Percentiles rank a stretch among this genome's conserved stretches.
These are phyloP conservation scores for Magnolia officinalis DNA, from an alignment of 164 flowering plant genomes.

Conservation along the genomic window DNA sequence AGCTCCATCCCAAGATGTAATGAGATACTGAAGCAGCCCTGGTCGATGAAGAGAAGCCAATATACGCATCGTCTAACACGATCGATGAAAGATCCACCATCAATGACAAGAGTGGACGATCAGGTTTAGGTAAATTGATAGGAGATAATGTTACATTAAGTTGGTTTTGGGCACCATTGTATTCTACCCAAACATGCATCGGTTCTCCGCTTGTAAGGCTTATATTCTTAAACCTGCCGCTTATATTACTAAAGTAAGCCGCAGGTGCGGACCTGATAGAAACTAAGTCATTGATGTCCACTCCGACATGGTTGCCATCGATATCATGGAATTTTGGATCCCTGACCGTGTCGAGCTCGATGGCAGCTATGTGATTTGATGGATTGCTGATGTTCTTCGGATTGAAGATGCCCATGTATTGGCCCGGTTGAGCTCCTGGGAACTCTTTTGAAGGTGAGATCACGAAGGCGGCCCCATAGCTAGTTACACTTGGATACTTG, in stretches of 20 bases:
- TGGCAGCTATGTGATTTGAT: conserved; percentile 33
- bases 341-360: conserved; percentile 37
- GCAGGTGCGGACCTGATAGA: conserved; percentile 32
- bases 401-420: conserved; percentile 43
- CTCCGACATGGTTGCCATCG: conserved; percentile 43
- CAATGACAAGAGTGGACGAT: conserved; percentile 13
- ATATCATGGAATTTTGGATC: conserved; percentile 24
- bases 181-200: conserved; percentile 19
- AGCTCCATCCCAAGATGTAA: conserved; percentile 22
- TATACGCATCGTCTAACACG: conserved; percentile 6
- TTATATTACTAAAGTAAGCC: conserved; percentile 16
- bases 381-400: conserved; percentile 18
- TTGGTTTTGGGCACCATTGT: conserved; percentile 9
- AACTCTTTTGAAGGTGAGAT: conserved; percentile 31
- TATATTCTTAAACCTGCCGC: conserved; percentile 11
- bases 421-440: conserved; percentile 26
- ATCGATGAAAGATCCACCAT: conserved; percentile 4
- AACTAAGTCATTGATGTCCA: conserved; percentile 37
- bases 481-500: conserved; percentile 24
- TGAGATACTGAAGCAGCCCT: background rate
- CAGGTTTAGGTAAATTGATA: conserved; percentile 1
- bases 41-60: conserved; percentile 17
- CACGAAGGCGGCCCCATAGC: conserved; percentile 59
- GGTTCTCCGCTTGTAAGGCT: conserved; percentile 25
- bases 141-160: conserved; percentile 20